Evolutionary conservation across 2,329 filamentous ascomycete species (phyloP), one percentile per base, ranked within the genome.

Genomic region (Pyrenophora graminea): DNA sequence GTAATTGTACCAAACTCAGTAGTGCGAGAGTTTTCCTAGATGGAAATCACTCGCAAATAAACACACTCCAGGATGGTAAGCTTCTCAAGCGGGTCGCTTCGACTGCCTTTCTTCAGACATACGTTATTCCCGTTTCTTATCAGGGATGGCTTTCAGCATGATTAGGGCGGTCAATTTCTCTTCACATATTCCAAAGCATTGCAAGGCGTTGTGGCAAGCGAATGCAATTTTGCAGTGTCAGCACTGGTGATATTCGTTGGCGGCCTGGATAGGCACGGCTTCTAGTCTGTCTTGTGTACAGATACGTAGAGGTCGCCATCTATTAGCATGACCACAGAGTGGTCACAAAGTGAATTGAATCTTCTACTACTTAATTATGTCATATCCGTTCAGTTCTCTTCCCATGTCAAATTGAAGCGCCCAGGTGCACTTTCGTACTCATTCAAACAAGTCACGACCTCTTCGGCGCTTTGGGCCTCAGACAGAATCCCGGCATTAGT

Each of bases 371-470:
- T 10, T 30, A 2, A 30, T 30, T 2, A 4, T 4, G 4, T 30
- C 10, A 30, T 4, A 23, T 7, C 9, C 31, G 9, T 21, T 40
- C 56, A 72, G 12, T 71, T 47, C 53, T 73, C 83, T 3, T 82
- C 86, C 94, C 94, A 99, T 52, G 91, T 80, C 73, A 97, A 76
- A 64, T 92, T 86, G 71, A 90, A 90, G 44, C 90, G 83, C 8
- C 87, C 88, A 59, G 86, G 80, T 0, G 89, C 88, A 39, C 87
- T 83, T 75, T 85, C 83, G 77, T 99, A 99, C 31, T 88, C 80
- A 55, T 77, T 81, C 72, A 99, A 77, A 38, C 81, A 82, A 55
- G 79, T 75, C 58, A 96, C 80, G 12, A 92, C 91, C 47, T 89
- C 87, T 38, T 89, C 85, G 1, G 88, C 82, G 41, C 81, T 84